Evolutionary conservation across 2,329 filamentous ascomycete genomes (phyloP).

Genomic region (Ceratocystis eucalypticola): DNA sequence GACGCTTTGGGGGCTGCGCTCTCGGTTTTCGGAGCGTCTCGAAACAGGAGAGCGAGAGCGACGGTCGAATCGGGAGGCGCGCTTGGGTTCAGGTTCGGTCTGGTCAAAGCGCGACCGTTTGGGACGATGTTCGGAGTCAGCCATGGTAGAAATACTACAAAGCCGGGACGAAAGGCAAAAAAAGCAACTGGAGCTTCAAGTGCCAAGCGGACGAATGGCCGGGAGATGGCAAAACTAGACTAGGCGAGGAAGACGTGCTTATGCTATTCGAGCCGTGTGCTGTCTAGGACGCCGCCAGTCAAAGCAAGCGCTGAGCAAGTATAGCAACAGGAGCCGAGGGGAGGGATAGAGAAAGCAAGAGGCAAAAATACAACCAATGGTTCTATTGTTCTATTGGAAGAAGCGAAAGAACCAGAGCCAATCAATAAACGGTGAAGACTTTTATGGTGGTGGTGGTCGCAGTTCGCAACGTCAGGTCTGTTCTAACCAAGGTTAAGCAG

Average conservation of each 20-base stretch:
- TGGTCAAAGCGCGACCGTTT: conserved; percentile 94
- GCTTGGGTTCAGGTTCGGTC: conserved; percentile 66
- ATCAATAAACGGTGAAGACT: background rate
- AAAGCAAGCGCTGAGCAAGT: background rate
- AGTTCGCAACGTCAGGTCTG: conserved; percentile 1
- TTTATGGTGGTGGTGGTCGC: conserved; percentile 5
- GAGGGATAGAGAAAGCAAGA: background rate
- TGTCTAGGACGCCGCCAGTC: too few species aligned
- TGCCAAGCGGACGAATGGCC: background rate
- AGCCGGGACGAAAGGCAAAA: background rate
- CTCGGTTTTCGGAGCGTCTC: conserved; percentile 54
- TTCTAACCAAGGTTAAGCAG: conserved; percentile 3
- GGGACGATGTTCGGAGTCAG: conserved; percentile 58
- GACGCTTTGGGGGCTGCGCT: conserved; percentile 52
- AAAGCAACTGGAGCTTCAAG: background rate
- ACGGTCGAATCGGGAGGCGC: conserved; percentile 73
- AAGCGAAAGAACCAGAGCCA: background rate
- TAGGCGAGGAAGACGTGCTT: background rate
- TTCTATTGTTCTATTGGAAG: background rate
- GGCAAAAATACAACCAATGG: background rate
- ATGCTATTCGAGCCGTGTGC: too few species aligned
- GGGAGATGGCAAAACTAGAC: too few species aligned
- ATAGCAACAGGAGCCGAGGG: background rate
- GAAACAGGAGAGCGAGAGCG: conserved; percentile 72
- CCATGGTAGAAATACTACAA: conserved; percentile 35